Conservation (phyloP, 495 filamentous ascomycete species). For the Penicillium coprophilum region DNA sequence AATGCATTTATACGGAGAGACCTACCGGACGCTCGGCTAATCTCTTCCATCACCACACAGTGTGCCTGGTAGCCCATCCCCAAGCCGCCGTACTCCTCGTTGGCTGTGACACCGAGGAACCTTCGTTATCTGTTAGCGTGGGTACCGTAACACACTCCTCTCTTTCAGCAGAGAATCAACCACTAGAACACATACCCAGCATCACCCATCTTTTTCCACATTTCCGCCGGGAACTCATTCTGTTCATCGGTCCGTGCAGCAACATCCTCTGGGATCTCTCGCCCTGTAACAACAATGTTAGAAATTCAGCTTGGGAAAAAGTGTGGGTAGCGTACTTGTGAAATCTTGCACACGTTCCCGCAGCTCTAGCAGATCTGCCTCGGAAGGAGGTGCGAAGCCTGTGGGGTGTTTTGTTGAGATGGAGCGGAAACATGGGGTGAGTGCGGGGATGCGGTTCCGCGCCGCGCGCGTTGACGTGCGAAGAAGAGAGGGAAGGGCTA, state of each 20-base stretch:
- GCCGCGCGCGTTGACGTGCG: constrained; percentile 33
- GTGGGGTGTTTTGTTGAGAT: constrained; percentile 78
- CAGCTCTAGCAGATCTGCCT: constrained; percentile 76
- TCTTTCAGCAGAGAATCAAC: too few species aligned
- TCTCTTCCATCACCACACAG: constrained; percentile 93
- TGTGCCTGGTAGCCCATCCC: constrained; percentile 97
- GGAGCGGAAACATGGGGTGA: constrained; percentile 37
- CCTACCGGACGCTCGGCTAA: constrained; percentile 63
- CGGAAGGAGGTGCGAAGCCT: constrained; percentile 73
- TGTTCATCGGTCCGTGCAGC: constrained; percentile 75
- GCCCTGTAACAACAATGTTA: constrained; percentile 33
- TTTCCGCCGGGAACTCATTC: constrained; percentile 85
- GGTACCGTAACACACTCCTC: not conserved
- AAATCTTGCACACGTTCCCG: constrained; percentile 93
- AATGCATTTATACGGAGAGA: not conserved
- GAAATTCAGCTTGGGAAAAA: not conserved
- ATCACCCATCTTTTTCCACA: constrained; percentile 93
- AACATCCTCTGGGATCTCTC: constrained; percentile 74
- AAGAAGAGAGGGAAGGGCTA: constrained; percentile 31
- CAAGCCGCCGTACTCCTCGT: constrained; percentile 89
- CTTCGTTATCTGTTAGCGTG: constrained; percentile 33
- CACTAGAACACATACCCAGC: constrained; percentile 56
- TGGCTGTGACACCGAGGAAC: constrained; percentile 89
- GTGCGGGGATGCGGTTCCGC: constrained; percentile 32
- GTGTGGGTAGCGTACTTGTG: constrained; percentile 49